phyloP scores from a whole-genome alignment of 73 alveolate genomes.

The Paramecium caudatum region DNA sequence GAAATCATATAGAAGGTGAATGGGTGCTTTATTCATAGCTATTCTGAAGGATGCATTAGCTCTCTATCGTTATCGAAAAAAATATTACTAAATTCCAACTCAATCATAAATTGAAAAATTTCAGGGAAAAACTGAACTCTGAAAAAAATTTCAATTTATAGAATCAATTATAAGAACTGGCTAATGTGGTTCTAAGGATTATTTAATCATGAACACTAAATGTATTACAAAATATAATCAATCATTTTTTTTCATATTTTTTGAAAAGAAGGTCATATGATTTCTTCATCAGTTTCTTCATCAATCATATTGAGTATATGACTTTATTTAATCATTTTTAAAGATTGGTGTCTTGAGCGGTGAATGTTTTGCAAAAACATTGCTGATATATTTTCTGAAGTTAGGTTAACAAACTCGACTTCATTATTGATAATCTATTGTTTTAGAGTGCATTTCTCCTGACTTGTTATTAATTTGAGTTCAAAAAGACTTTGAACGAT shows the following conservation, averaged over 20 bases:
- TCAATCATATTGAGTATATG: not conserved
- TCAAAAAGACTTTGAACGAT: not conserved
- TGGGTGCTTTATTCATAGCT: not conserved
- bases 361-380: not conserved
- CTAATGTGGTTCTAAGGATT: not conserved
- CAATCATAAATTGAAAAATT: not conserved
- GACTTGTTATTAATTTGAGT: not conserved
- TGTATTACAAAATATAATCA: not conserved
- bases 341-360: not conserved
- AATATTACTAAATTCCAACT: too few species aligned
- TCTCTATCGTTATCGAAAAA: too few species aligned
- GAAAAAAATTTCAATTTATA: not conserved
- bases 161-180: not conserved
- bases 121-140: not conserved
- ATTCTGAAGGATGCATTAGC: too few species aligned
- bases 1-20: too few species aligned
- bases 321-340: not conserved
- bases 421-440: constrained; percentile 10
- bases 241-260: not conserved
- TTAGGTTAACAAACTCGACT: not conserved
- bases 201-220: not conserved
- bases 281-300: constrained; percentile 18
- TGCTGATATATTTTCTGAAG: not conserved
- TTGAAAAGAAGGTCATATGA: not conserved
- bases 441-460: not conserved